Percentiles rank a stretch among this genome's conserved stretches.
phyloP scores from a whole-genome alignment of 176 grass and related monocot genomes.

The Saccharum spontaneum region DNA sequence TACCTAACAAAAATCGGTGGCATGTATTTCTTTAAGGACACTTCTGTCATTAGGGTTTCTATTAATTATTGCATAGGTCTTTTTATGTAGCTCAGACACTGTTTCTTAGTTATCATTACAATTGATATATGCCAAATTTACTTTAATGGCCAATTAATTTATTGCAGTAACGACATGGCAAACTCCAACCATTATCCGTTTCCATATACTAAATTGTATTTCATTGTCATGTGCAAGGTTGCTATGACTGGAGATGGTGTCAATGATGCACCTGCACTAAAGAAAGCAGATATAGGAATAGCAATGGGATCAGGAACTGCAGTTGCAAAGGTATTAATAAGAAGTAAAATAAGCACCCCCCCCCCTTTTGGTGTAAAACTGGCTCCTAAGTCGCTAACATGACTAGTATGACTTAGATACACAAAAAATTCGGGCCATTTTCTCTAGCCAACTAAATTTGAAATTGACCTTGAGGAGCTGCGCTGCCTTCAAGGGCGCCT shows the following conservation, averaged over 20 bases:
- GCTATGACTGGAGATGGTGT: slow-evolving; percentile 99
- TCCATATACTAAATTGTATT: slow-evolving; percentile 5
- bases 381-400: neutral
- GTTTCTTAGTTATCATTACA: neutral
- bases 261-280: slow-evolving; percentile 98
- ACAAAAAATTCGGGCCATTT: neutral
- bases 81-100: neutral
- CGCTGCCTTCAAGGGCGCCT: neutral
- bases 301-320: slow-evolving; percentile 99
- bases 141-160: slow-evolving; percentile 14
- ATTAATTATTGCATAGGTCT: neutral
- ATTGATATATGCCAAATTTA: neutral
- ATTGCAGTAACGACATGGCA: neutral
- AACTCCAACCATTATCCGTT: neutral
- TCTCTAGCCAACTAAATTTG: neutral
- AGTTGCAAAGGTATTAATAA: slow-evolving; percentile 82
- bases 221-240: slow-evolving; percentile 57
- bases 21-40: neutral
- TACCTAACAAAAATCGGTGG: neutral
- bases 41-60: neutral
- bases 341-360: neutral
- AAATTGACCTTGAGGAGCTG: neutral
- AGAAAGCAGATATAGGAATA: slow-evolving; percentile 99
- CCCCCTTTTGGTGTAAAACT: neutral
- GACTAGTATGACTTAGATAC: neutral